A percentile compares a stretch with the other conserved stretches of the same genome.
These are phyloP conservation scores for Sequoia sempervirens DNA, from an alignment of 75 land plant species.

Conservation along the genomic window DNA sequence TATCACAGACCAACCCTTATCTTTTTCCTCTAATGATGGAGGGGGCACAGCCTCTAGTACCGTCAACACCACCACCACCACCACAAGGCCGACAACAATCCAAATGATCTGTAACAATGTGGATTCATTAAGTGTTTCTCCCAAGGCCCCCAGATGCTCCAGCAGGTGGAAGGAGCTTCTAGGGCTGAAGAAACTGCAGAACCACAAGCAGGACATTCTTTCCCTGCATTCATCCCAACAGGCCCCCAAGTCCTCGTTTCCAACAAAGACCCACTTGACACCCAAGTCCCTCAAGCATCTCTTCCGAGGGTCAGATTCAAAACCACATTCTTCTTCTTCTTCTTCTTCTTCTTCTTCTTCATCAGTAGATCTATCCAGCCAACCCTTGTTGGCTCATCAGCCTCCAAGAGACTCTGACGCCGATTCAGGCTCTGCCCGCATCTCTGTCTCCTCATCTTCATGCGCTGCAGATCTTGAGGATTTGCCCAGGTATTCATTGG, in stretches of 20 bases:
- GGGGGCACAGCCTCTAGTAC: neutral
- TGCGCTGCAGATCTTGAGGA: constrained; percentile 51
- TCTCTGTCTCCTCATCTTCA: constrained; percentile 48
- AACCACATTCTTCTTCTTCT: constrained; percentile 16
- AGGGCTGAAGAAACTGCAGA: constrained; percentile 41
- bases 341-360: constrained; percentile 25
- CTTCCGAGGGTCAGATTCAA: constrained; percentile 31
- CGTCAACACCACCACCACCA: neutral
- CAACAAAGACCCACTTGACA: neutral
- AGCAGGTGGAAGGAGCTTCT: constrained; percentile 74
- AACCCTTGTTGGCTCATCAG: constrained; percentile 29
- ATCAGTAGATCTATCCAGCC: constrained; percentile 22
- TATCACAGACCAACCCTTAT: neutral
- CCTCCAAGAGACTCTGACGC: constrained; percentile 32
- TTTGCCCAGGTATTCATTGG: constrained; percentile 48
- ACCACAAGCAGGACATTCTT: constrained; percentile 8
- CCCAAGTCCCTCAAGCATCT: constrained; percentile 33
- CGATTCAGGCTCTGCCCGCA: constrained; percentile 33
- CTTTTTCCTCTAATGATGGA: constrained; percentile 9
- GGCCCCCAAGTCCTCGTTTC: neutral
- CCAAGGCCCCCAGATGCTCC: constrained; percentile 62
- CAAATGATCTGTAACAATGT: constrained; percentile 4
- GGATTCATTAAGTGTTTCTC: constrained; percentile 50
- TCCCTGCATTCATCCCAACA: constrained; percentile 10
- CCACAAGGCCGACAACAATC: neutral